These are phyloP conservation scores for Candida golubevii DNA, from an alignment of 805 yeast species.

Conservation along the genomic window DNA sequence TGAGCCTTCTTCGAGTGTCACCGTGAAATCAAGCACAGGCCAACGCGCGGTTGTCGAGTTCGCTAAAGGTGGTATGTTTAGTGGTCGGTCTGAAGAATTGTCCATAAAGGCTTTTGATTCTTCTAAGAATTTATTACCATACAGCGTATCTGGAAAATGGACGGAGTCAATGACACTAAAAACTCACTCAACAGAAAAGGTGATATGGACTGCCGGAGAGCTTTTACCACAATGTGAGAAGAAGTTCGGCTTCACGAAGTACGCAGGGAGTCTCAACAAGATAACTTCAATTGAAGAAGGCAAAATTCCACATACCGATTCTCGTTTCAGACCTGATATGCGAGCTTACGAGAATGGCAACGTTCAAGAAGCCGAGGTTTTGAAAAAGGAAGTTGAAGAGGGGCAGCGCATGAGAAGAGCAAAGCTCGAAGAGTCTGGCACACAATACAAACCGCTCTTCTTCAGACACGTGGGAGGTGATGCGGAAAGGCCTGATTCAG, in stretches of 20 bases:
- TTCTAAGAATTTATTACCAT: slow-evolving; percentile 31
- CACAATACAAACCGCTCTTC: slow-evolving; percentile 54
- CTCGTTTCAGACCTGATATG: slow-evolving; percentile 87
- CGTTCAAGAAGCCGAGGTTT: slow-evolving; percentile 63
- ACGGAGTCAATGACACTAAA: slow-evolving; percentile 56
- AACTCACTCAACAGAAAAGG: slow-evolving; percentile 36
- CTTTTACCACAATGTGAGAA: slow-evolving; percentile 53
- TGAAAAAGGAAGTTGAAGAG: slow-evolving; percentile 70
- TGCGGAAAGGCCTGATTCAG: slow-evolving; percentile 29
- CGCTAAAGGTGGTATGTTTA: slow-evolving; percentile 79
- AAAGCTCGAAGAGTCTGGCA: slow-evolving; percentile 43
- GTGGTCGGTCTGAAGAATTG: slow-evolving; percentile 71
- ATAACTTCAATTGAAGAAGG: slow-evolving; percentile 67
- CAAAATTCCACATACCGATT: slow-evolving; percentile 76
- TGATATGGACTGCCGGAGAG: slow-evolving; percentile 69
- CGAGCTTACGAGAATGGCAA: slow-evolving; percentile 65
- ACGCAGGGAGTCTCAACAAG: slow-evolving; percentile 77
- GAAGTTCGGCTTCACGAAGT: slow-evolving; percentile 83
- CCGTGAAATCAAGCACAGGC: slow-evolving; percentile 66
- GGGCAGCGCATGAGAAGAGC: slow-evolving; percentile 75
- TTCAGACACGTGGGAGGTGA: slow-evolving; percentile 47
- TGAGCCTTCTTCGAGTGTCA: slow-evolving; percentile 73
- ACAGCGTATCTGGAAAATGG: slow-evolving; percentile 76
- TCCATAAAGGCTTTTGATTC: slow-evolving; percentile 41
- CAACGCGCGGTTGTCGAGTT: slow-evolving; percentile 67